phyloP scores from a whole-genome alignment of 75 land plant genomes.

The Cupressus sempervirens region DNA sequence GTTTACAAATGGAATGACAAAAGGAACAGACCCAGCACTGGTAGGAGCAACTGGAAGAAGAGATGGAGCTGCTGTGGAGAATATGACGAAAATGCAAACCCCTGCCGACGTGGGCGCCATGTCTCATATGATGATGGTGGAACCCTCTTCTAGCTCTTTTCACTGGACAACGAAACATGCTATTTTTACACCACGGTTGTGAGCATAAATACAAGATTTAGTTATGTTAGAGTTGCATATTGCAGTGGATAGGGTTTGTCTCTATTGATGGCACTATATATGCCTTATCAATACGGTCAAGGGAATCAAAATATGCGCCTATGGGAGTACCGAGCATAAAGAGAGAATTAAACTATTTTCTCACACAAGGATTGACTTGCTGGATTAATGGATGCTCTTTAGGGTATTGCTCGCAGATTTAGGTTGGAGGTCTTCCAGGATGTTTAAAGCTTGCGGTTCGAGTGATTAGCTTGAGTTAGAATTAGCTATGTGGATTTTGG shows the following conservation, averaged over 20 bases:
- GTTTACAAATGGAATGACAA: slow-evolving; percentile 75
- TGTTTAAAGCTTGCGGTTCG: too few relatives aligned
- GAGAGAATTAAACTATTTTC: not conserved
- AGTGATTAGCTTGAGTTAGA: too few relatives aligned
- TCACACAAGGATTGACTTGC: too few relatives aligned
- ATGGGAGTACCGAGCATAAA: not conserved
- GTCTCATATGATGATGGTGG: slow-evolving; percentile 77
- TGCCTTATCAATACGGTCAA: not conserved
- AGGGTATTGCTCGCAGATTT: too few relatives aligned
- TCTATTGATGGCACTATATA: not conserved
- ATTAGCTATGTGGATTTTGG: too few relatives aligned
- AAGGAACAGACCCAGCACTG: slow-evolving; percentile 59
- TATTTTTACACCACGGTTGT: not conserved
- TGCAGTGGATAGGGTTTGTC: not conserved
- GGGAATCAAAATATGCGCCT: too few relatives aligned
- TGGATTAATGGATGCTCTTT: too few relatives aligned
- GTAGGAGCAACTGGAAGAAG: slow-evolving; percentile 65
- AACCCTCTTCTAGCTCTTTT: slow-evolving; percentile 45
- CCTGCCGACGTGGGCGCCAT: slow-evolving; percentile 63
- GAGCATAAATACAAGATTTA: not conserved
- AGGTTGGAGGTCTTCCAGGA: too few relatives aligned
- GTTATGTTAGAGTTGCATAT: not conserved
- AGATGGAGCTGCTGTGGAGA: slow-evolving; percentile 79
- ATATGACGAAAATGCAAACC: slow-evolving; percentile 51
- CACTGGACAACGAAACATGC: not conserved